phyloP scores from a whole-genome alignment of 2,329 filamentous ascomycete species.

The Calonectria pauciramosa region DNA sequence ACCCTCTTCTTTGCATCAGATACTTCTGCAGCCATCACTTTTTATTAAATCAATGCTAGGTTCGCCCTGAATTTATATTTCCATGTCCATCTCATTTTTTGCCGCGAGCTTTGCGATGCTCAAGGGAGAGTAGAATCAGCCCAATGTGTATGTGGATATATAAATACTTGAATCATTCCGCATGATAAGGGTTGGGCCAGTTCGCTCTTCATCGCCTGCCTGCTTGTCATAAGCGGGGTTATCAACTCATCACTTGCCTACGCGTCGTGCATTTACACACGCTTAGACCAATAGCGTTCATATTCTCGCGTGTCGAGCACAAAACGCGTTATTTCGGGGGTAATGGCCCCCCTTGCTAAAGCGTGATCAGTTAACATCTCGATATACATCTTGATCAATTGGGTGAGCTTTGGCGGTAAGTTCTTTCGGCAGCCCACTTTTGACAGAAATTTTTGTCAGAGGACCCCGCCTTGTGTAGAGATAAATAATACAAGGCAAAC shows the following conservation, averaged over 20 bases:
- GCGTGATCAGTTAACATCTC: neutral
- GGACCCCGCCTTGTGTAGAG: neutral
- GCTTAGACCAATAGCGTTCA: neutral
- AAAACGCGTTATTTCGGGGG: neutral
- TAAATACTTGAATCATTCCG: neutral
- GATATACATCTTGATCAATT: neutral
- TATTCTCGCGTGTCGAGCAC: neutral
- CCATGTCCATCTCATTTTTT: neutral
- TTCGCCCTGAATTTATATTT: neutral
- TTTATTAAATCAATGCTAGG: neutral
- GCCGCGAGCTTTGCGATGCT: neutral
- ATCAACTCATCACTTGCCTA: neutral
- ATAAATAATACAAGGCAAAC: neutral
- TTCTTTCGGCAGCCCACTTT: too few relatives aligned
- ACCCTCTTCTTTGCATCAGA: slow-evolving; percentile 4
- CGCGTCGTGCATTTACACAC: neutral
- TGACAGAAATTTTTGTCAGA: neutral
- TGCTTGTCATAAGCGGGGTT: neutral
- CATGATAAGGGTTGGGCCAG: neutral
- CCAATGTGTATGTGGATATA: too few relatives aligned
- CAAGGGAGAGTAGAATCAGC: neutral
- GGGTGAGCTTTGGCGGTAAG: neutral
- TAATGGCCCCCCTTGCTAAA: neutral
- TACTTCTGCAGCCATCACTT: neutral
- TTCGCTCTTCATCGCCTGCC: neutral